Percentiles rank a stretch among this genome's conserved stretches.
These are phyloP conservation scores for Viola pubescens DNA, from an alignment of 441 rosid species.

Conservation along the genomic window DNA sequence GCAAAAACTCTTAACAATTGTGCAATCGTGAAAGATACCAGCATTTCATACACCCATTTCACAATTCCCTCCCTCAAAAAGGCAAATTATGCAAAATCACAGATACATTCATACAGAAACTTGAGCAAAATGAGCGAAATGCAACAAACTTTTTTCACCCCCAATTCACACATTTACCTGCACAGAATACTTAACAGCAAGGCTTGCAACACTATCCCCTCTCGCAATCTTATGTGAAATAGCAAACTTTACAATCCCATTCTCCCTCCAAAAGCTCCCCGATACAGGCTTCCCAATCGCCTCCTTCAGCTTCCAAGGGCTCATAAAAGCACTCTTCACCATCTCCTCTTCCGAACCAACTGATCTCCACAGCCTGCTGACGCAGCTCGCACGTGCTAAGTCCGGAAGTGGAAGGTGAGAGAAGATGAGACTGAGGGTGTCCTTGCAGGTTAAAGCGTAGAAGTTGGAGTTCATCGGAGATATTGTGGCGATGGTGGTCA, in stretches of 20 bases:
- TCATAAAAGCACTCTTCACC: slow-evolving; percentile 37
- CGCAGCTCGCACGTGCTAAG: slow-evolving; percentile 81
- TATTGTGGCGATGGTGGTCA: slow-evolving; percentile 19
- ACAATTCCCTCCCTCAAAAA: background rate
- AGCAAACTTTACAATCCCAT: slow-evolving; percentile 59
- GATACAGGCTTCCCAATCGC: slow-evolving; percentile 58
- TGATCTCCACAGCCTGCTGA: slow-evolving; percentile 56
- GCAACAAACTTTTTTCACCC: background rate
- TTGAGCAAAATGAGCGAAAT: background rate
- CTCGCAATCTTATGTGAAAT: slow-evolving; percentile 61
- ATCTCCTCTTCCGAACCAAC: slow-evolving; percentile 47
- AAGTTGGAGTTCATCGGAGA: slow-evolving; percentile 49
- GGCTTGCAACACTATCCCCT: slow-evolving; percentile 66
- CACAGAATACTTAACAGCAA: slow-evolving; percentile 82
- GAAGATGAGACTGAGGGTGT: slow-evolving; percentile 63
- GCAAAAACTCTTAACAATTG: no score
- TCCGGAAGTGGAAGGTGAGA: slow-evolving; percentile 48
- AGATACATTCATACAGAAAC: background rate
- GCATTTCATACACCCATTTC: background rate
- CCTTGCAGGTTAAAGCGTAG: slow-evolving; percentile 44
- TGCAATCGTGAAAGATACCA: background rate
- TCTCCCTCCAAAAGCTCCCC: slow-evolving; percentile 66
- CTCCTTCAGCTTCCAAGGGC: slow-evolving; percentile 65
- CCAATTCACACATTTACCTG: slow-evolving; percentile 37
- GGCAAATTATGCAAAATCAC: background rate